These are phyloP conservation scores for Croton laevigatus DNA, from an alignment of 441 rosid genomes.

Conservation along the genomic window DNA sequence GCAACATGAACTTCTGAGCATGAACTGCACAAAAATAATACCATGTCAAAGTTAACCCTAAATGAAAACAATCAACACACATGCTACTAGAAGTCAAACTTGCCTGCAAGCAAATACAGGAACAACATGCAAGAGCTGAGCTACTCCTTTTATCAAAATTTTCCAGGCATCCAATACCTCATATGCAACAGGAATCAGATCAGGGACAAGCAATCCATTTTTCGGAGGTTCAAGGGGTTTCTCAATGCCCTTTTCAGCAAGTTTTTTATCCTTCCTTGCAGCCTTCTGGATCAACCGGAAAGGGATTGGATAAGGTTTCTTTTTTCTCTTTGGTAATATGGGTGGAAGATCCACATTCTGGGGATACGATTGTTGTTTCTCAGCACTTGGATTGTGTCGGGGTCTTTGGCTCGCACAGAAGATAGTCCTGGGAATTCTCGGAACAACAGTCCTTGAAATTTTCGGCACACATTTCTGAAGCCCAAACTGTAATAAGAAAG, in stretches of 20 bases:
- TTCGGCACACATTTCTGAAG: slow-evolving; percentile 24
- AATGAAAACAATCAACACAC: not conserved
- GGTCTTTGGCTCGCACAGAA: slow-evolving; percentile 40
- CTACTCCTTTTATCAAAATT: slow-evolving; percentile 67
- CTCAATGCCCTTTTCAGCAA: slow-evolving; percentile 79
- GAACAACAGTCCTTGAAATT: slow-evolving; percentile 27
- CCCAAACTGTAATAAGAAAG: slow-evolving; percentile 36
- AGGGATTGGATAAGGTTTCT: slow-evolving; percentile 84
- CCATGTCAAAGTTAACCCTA: slow-evolving; percentile 10
- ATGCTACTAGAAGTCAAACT: slow-evolving; percentile 1
- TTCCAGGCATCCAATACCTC: slow-evolving; percentile 82
- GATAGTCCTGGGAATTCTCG: slow-evolving; percentile 23
- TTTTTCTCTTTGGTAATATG: slow-evolving; percentile 66
- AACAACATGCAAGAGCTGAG: slow-evolving; percentile 69
- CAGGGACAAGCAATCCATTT: slow-evolving; percentile 75
- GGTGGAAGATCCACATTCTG: slow-evolving; percentile 86
- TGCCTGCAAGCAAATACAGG: slow-evolving; percentile 85
- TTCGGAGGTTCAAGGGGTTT: slow-evolving; percentile 81
- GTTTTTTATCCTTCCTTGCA: slow-evolving; percentile 63
- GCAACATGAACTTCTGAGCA: slow-evolving; percentile 83
- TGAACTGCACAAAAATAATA: slow-evolving; percentile 40
- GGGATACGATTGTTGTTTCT: slow-evolving; percentile 35
- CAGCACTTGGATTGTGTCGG: slow-evolving; percentile 18
- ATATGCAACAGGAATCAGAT: slow-evolving; percentile 70
- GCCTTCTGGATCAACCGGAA: slow-evolving; percentile 58